Base-by-base conservation (phyloP, 352 stramenopile species). In the Phytophthora aleatoria region DNA sequence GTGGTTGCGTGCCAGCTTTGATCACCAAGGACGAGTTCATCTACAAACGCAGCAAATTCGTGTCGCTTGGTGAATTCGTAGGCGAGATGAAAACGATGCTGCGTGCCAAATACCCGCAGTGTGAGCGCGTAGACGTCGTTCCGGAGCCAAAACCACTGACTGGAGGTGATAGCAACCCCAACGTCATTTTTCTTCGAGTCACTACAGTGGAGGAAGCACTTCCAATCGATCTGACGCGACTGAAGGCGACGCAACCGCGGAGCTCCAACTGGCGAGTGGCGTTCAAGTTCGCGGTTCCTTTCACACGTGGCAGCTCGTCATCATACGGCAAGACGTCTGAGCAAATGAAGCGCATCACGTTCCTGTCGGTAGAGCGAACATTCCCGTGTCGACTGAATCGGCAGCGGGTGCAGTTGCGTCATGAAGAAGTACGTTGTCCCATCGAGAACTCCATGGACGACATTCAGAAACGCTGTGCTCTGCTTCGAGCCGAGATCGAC, bases 361-460 rank as follows among this genome's bases (percentile, higher is more conserved):
- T 71, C 30, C 47, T 94, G 71, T 61, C 52, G 0, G 80, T 87
- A 10, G 50, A 48, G 1, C 59, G 67, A 1, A 16, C 43, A 6
- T 92, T 94, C 53, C 85, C 83, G 1, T 89, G 76, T 35, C 52
- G 72, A 9, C 61, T 85, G 13, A 83, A 63, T 13, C 73, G 83
- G 2, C 85, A 91, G 47, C 41, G 65, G 7, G 80, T 92, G 0
- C 35, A 57, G 3, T 20, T 44, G 5, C 62, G 76, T 10, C 57
- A 69, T 27, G 83, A 94, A 41, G 42, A 82, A 42, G 28, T 89
- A 7, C 74, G 77, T 1, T 85, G 85, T 45, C 85, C 85, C 7
- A 85, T 94, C 7, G 83, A 91, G 1, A 92, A 81, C 15, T 74
- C 85, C 20, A 90, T 91, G 67, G 85, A 91, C 61, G 85, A 94